Evolutionary conservation across 192 early-diverging fungal genomes (phyloP).

Genomic region (Coemansia pectinata): DNA sequence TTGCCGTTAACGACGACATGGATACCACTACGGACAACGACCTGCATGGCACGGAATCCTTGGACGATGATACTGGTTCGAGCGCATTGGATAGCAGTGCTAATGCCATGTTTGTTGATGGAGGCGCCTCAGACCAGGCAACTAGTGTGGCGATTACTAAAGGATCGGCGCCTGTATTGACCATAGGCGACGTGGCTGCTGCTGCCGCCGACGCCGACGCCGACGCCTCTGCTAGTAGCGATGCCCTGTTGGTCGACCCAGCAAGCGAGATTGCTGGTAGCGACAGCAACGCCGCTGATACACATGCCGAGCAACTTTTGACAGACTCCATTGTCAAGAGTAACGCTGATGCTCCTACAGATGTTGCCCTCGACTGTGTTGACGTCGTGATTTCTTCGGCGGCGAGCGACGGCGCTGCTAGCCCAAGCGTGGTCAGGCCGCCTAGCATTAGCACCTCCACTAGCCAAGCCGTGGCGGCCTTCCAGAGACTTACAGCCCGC

Average conservation of each 20-base stretch:
- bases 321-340: slow-evolving; percentile 2
- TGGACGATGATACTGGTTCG: not conserved
- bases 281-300: not conserved
- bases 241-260: not conserved
- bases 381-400: not conserved
- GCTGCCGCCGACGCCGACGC: not conserved
- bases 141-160: not conserved
- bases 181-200: not conserved
- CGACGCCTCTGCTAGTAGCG: not conserved
- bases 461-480: slow-evolving; percentile 16
- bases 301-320: not conserved
- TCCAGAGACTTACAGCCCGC: slow-evolving; percentile 33
- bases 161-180: not conserved
- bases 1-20: not conserved
- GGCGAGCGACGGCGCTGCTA: slow-evolving; percentile 1
- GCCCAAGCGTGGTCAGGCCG: not conserved
- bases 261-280: not conserved
- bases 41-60: not conserved
- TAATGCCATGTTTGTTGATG: not conserved
- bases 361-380: not conserved
- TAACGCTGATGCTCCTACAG: not conserved
- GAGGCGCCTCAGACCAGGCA: not conserved
- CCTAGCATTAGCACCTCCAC: slow-evolving; percentile 2
- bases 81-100: not conserved
- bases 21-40: not conserved